Conservation (phyloP, 805 yeast species). For the Candida chauliodis region DNA sequence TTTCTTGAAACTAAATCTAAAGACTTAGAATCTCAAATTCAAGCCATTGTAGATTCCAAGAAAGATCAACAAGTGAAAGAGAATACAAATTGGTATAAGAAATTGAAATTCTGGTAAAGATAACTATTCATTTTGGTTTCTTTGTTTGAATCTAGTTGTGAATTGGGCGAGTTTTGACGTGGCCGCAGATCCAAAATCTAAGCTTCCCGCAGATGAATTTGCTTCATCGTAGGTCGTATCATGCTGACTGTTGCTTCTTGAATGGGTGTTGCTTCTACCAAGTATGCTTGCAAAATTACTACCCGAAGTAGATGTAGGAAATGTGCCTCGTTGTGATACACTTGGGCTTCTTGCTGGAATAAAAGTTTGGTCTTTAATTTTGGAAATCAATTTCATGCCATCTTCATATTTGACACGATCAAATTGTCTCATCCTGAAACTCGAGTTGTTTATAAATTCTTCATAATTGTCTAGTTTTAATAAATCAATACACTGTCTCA, state of each 20-base stretch:
- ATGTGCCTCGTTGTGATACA: background rate
- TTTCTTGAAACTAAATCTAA: conserved; percentile 16
- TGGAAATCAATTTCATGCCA: conserved; percentile 59
- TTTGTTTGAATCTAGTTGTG: conserved; percentile 23
- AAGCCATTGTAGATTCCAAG: conserved; percentile 25
- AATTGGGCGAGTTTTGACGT: conserved; percentile 32
- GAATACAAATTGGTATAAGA: conserved; percentile 9
- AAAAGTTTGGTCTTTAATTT: conserved; percentile 30
- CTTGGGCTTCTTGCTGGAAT: background rate
- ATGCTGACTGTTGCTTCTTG: conserved; percentile 2
- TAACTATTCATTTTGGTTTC: conserved; percentile 7
- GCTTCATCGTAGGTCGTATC: conserved; percentile 5
- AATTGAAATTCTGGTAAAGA: conserved; percentile 12
- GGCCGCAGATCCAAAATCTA: conserved; percentile 17
- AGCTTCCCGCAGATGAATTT: conserved; percentile 11
- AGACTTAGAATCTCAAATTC: conserved; percentile 22
- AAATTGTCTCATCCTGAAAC: conserved; percentile 48
- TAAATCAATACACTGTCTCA: conserved; percentile 75
- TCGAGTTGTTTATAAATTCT: conserved; percentile 53
- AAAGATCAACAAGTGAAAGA: conserved; percentile 13
- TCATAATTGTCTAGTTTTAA: conserved; percentile 62
- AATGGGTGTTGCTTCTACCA: background rate
- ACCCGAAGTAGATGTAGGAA: conserved; percentile 1
- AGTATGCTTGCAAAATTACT: conserved; percentile 2
- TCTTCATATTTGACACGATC: conserved; percentile 72